Percentiles rank a stretch among this genome's conserved stretches.
Evolutionary conservation across 441 rosid species (phyloP).

Genomic region (Sinapis alba): DNA sequence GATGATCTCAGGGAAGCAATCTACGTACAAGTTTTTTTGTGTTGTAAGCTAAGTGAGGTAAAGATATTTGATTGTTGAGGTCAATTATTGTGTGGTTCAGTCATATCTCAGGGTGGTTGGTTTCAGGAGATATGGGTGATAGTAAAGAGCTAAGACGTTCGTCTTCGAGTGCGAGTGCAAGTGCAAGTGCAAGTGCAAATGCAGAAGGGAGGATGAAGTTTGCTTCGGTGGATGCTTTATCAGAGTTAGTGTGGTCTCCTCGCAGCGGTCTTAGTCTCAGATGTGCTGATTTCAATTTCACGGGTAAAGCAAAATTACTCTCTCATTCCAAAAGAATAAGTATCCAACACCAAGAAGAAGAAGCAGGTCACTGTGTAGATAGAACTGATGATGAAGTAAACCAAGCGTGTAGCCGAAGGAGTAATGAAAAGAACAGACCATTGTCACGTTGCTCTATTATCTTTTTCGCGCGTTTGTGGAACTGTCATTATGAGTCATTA

Average conservation of each 20-base stretch:
- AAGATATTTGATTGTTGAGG: not conserved
- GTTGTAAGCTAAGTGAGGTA: slow-evolving; percentile 15
- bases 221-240: slow-evolving; percentile 60
- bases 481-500: not conserved
- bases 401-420: slow-evolving; percentile 29
- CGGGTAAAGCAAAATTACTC: slow-evolving; percentile 40
- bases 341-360: not conserved
- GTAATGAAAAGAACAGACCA: slow-evolving; percentile 41
- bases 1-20: not conserved
- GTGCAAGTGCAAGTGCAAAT: slow-evolving; percentile 89
- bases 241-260: slow-evolving; percentile 98
- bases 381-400: slow-evolving; percentile 27
- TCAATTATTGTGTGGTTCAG: slow-evolving; percentile 46
- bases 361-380: slow-evolving; percentile 25
- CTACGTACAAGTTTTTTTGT: not conserved
- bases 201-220: slow-evolving; percentile 50
- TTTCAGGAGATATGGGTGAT: slow-evolving; percentile 51
- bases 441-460: slow-evolving; percentile 12
- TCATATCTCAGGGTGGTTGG: slow-evolving; percentile 34
- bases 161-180: slow-evolving; percentile 54
- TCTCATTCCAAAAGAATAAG: slow-evolving; percentile 18
- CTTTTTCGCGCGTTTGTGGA: not conserved
- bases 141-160: slow-evolving; percentile 41
- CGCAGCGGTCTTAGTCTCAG: slow-evolving; percentile 70
- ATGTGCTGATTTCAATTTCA: slow-evolving; percentile 70